Conservation (phyloP, 2,329 filamentous ascomycete genomes). For the Gnomoniopsis sp. region DNA sequence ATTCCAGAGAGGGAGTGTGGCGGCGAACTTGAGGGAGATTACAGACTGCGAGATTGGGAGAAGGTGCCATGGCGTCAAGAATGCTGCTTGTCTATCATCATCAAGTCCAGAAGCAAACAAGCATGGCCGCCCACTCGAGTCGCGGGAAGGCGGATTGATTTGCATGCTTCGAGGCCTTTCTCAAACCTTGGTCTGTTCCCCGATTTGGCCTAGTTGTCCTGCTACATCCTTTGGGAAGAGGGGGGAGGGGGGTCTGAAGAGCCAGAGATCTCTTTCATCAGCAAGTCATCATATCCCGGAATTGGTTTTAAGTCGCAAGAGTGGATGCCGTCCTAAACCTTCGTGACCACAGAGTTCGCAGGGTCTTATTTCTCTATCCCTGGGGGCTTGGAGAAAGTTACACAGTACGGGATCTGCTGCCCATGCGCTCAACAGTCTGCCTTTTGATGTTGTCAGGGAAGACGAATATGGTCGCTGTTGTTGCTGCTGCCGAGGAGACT, state of each 20-base stretch:
- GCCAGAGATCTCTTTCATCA: not conserved
- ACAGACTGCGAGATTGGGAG: not conserved
- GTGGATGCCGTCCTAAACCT: not conserved
- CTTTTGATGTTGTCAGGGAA: no score
- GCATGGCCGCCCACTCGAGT: not conserved
- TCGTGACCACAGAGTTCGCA: not conserved
- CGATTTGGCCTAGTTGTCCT: not conserved
- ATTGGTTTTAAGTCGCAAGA: slow-evolving; percentile 4
- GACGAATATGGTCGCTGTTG: no score
- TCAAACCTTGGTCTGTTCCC: slow-evolving; percentile 1
- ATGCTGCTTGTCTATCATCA: not conserved
- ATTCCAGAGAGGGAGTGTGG: slow-evolving; percentile 6
- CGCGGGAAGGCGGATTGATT: slow-evolving; percentile 3
- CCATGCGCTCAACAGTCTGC: not conserved
- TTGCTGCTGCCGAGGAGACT: no score
- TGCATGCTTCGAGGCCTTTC: slow-evolving; percentile 3
- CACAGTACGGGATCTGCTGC: not conserved
- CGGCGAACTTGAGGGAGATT: not conserved
- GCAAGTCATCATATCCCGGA: not conserved
- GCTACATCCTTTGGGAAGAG: not conserved
- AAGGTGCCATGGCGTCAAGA: not conserved
- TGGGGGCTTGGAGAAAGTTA: not conserved
- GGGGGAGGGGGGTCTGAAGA: slow-evolving; percentile 11
- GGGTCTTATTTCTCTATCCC: not conserved
- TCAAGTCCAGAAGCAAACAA: slow-evolving; percentile 3